Percentiles rank a stretch among this genome's conserved stretches.
Conservation (phyloP, 2,329 filamentous ascomycete species). For the Nigrospora osmanthi region DNA sequence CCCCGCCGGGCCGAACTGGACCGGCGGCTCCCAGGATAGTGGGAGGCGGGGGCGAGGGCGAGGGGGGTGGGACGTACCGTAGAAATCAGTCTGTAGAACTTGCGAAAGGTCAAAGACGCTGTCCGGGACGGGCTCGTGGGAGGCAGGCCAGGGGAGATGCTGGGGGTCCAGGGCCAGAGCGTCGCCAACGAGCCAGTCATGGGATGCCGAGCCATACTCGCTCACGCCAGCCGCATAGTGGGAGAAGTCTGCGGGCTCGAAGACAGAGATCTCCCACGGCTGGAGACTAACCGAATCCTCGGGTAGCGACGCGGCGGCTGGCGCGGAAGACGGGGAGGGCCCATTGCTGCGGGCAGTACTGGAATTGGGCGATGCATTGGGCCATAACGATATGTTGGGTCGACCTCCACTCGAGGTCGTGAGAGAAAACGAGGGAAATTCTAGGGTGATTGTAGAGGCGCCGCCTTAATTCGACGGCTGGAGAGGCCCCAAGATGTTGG, state of each 20-base stretch:
- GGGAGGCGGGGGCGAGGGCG: too few species aligned
- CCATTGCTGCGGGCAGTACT: constrained; percentile 8
- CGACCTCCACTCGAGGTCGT: constrained; percentile 22
- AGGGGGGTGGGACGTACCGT: constrained; percentile 1
- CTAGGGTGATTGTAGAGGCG: constrained; percentile 15
- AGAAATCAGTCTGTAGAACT: constrained; percentile 5
- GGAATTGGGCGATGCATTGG: constrained; percentile 4
- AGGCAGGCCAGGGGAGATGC: background rate
- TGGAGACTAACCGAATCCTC: constrained; percentile 12
- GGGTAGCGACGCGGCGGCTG: constrained; percentile 8
- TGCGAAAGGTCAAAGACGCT: constrained; percentile 5
- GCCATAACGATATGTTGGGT: constrained; percentile 19
- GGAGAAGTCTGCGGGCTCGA: constrained; percentile 8
- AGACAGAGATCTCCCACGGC: constrained; percentile 8
- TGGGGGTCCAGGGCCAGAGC: constrained; percentile 16
- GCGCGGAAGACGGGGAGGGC: constrained; percentile 12
- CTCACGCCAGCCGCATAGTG: constrained; percentile 4
- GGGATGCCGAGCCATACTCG: background rate
- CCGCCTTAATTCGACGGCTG: constrained; percentile 17
- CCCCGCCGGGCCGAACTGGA: too few species aligned
- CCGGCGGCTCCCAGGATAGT: too few species aligned
- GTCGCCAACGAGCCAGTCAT: constrained; percentile 13
- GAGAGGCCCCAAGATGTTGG: constrained; percentile 1
- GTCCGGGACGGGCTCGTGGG: constrained; percentile 1
- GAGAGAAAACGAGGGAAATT: constrained; percentile 13